phyloP scores from a whole-genome alignment of 345 rosid species.

The Eucalyptus rudis region DNA sequence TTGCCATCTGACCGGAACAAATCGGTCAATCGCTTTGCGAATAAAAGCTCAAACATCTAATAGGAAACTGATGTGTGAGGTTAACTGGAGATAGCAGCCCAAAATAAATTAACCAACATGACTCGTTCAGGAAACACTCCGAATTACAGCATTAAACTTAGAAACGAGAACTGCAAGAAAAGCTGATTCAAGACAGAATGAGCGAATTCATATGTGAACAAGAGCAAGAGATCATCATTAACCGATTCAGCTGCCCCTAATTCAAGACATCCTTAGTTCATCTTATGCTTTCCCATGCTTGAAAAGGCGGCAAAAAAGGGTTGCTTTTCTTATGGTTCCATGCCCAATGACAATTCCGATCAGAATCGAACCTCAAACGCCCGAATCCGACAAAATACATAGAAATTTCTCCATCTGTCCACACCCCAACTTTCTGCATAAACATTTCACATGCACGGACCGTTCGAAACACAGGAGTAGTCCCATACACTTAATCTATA shows the following conservation, averaged over 20 bases:
- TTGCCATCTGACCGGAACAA: conserved; percentile 8
- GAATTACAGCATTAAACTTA: neutral
- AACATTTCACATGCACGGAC: neutral
- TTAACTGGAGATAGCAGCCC: neutral
- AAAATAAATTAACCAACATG: neutral
- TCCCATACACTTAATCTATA: neutral
- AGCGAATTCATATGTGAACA: neutral
- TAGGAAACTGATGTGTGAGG: neutral
- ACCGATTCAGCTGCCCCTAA: neutral
- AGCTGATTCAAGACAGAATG: neutral
- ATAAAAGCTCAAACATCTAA: neutral
- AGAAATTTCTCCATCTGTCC: neutral
- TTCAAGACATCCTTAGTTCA: neutral
- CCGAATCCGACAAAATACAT: neutral
- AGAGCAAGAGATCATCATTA: neutral
- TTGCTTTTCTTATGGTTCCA: neutral
- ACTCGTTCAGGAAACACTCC: neutral
- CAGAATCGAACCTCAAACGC: neutral
- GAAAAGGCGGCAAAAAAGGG: neutral
- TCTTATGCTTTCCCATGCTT: neutral
- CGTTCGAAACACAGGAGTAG: neutral
- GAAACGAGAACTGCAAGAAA: neutral
- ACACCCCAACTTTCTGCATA: neutral
- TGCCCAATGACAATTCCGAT: neutral
- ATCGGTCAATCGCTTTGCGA: neutral